Percentiles rank a stretch among this genome's conserved stretches.
phyloP scores from a whole-genome alignment of 352 stramenopile genomes.

The Pythium periplocum region DNA sequence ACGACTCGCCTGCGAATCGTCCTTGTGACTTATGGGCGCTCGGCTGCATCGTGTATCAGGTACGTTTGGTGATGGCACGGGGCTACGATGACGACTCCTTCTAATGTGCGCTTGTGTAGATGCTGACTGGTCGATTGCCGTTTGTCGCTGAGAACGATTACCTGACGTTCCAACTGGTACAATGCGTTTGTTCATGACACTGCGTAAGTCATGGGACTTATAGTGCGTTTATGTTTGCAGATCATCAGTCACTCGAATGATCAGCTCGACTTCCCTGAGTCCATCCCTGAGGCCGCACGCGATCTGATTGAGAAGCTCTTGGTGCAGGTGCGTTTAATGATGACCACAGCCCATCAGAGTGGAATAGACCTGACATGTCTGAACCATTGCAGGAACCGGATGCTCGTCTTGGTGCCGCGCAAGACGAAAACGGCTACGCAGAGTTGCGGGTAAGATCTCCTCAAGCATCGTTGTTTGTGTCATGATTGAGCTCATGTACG shows the following conservation, averaged over 20 bases:
- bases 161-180: constrained; percentile 86
- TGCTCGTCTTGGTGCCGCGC: constrained; percentile 56
- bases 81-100: not conserved
- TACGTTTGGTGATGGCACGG: constrained; percentile 8
- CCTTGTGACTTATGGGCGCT: constrained; percentile 89
- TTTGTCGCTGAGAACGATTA: constrained; percentile 91
- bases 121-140: constrained; percentile 76
- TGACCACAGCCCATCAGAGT: no score
- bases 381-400: constrained; percentile 38
- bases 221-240: constrained; percentile 16
- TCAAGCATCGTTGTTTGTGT: constrained; percentile 1
- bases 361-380: not conserved
- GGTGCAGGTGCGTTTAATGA: constrained; percentile 34
- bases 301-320: constrained; percentile 78
- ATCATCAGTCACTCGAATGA: constrained; percentile 80
- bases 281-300: constrained; percentile 55
- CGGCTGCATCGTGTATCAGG: constrained; percentile 87
- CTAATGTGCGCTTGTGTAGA: constrained; percentile 22
- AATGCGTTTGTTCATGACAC: not conserved
- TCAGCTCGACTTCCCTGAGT: constrained; percentile 67
- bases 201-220: not conserved
- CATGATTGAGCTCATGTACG: not conserved
- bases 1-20: constrained; percentile 72
- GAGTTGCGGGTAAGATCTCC: constrained; percentile 53
- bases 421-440: constrained; percentile 57